A percentile compares a stretch with the other conserved stretches of the same genome.
phyloP scores from a whole-genome alignment of 257 asterid species.

The Solanum raphanifolium region DNA sequence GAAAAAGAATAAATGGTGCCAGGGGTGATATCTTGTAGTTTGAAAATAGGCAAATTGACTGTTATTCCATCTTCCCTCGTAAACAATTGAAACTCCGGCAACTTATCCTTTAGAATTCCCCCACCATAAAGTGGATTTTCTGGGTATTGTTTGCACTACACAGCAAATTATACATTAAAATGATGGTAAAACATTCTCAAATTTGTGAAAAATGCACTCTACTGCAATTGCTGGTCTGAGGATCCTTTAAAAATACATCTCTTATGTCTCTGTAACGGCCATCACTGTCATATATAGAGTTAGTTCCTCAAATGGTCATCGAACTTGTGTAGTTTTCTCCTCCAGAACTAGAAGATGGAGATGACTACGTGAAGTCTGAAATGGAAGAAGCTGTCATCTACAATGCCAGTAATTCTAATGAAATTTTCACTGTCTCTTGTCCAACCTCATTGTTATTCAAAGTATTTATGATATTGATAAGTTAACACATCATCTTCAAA shows the following conservation, averaged over 20 bases:
- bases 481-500: too few relatives aligned
- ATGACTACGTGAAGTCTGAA: neutral
- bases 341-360: neutral
- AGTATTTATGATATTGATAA: too few relatives aligned
- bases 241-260: neutral
- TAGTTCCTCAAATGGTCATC: neutral
- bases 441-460: too few relatives aligned
- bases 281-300: neutral
- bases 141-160: conserved; percentile 49
- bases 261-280: neutral
- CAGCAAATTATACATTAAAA: neutral
- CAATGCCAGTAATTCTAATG: neutral
- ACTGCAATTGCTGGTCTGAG: neutral
- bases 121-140: conserved; percentile 62
- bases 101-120: conserved; percentile 41
- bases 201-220: neutral
- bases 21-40: conserved; percentile 24
- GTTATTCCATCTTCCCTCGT: conserved; percentile 4
- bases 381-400: neutral
- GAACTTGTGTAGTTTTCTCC: neutral
- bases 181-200: neutral
- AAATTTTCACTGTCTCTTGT: too few relatives aligned
- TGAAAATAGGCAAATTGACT: conserved; percentile 15
- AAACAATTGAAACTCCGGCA: neutral
- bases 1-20: conserved; percentile 51